Conservation (phyloP, 129 eudicot genomes). For the Apium graveolens region DNA sequence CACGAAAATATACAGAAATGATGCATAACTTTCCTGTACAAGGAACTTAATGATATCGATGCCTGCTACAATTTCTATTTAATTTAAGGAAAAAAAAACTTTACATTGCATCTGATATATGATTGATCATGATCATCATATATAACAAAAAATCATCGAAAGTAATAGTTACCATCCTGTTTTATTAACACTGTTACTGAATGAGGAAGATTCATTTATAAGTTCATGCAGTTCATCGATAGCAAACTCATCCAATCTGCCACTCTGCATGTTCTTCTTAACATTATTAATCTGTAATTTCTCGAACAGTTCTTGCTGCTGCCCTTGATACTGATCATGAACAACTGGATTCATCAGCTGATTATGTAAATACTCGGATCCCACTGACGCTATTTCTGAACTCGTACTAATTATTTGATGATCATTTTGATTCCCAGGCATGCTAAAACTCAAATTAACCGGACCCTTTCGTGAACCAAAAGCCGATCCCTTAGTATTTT, state of each 20-base stretch:
- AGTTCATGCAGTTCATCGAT: not conserved
- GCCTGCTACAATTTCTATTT: not conserved
- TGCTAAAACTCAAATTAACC: conserved; percentile 20
- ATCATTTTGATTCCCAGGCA: conserved; percentile 4
- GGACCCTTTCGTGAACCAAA: conserved; percentile 20
- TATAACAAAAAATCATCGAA: not conserved
- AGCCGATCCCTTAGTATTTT: not conserved
- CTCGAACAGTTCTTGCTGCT: not conserved
- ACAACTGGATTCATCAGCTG: not conserved
- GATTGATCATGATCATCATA: not conserved
- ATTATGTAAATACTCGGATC: not conserved
- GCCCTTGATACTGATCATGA: not conserved
- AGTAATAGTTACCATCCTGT: not conserved
- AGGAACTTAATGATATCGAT: not conserved
- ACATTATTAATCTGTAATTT: not conserved
- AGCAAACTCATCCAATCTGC: not conserved
- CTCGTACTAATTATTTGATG: not conserved
- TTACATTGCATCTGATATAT: not conserved
- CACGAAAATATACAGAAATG: no score
- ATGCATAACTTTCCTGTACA: not conserved
- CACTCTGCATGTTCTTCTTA: not conserved
- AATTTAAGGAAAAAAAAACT: not conserved
- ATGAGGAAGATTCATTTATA: conserved; percentile 5
- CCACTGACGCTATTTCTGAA: not conserved
- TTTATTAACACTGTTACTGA: not conserved